Evolutionary conservation across 1,284 basidiomycete species (phyloP).

Genomic region (Filobasidium uniguttulatum): DNA sequence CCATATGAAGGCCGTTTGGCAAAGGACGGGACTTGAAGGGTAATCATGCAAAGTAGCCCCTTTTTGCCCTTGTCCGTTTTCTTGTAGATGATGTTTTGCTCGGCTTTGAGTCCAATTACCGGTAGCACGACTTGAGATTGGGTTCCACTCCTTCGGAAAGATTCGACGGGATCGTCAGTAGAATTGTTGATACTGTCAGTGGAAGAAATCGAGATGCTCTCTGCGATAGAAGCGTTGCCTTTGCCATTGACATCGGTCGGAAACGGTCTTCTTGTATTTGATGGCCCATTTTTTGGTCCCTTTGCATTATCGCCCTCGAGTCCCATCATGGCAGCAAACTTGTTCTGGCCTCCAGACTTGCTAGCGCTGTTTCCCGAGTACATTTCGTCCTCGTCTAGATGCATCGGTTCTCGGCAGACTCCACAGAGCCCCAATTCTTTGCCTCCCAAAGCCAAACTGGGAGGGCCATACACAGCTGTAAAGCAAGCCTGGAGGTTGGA

Average conservation of each 20-base stretch:
- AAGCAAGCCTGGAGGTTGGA: slow-evolving; percentile 64
- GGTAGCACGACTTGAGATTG: slow-evolving; percentile 68
- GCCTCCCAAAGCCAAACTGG: slow-evolving; percentile 46
- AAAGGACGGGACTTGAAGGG: slow-evolving; percentile 73
- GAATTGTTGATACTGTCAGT: not conserved
- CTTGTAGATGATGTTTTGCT: slow-evolving; percentile 66
- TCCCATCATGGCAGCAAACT: slow-evolving; percentile 67
- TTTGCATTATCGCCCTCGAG: slow-evolving; percentile 38
- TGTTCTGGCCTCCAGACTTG: slow-evolving; percentile 47
- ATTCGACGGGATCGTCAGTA: slow-evolving; percentile 4
- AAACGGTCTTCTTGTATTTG: not conserved
- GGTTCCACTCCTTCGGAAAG: slow-evolving; percentile 1
- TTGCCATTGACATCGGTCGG: not conserved
- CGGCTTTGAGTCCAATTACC: slow-evolving; percentile 72
- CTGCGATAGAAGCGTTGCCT: not conserved
- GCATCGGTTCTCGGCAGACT: slow-evolving; percentile 89
- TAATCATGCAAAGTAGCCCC: slow-evolving; percentile 74
- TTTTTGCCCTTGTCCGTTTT: slow-evolving; percentile 44
- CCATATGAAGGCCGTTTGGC: slow-evolving; percentile 32
- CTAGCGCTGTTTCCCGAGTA: slow-evolving; percentile 41
- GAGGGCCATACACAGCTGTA: slow-evolving; percentile 84
- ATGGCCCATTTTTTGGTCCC: not conserved
- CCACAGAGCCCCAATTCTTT: slow-evolving; percentile 86
- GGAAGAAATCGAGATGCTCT: not conserved
- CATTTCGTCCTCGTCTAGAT: slow-evolving; percentile 48